Evolutionary conservation across 768 basidiomycete species (phyloP), one percentile per base, ranked within the genome.

Genomic region (Dacryopinax spathularia): DNA sequence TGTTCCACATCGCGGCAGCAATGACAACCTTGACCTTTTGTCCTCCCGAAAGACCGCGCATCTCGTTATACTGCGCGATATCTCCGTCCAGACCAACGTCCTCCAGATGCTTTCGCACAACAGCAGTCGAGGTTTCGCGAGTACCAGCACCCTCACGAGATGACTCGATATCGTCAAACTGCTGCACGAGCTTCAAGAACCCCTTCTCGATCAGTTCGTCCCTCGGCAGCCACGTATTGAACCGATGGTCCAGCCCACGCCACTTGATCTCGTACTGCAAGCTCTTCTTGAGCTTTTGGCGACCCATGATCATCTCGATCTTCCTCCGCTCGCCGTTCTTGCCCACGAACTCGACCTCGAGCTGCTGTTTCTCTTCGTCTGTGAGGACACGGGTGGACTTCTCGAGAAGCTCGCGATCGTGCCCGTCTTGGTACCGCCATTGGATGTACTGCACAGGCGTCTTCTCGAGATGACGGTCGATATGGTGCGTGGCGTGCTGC

Each of bases 341-440:
- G 60, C 92, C 94, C 60, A 89, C 83, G 81, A 94, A 94, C 31
- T 93, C 90, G 63, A 82, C 82, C 61, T 94, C 89, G 66, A 94
- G 77, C 61, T 87, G 67, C 1, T 76, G 80, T 73, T 86, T 83
- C 71, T 97, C 95, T 72, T 89, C 93, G 31, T 83, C 80, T n/a
- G 90, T 89, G 67, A 98, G 75, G n/a, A 84, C 84, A 65, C 95
- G 91, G 2, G 91, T 93, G 4, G 82, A 84, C 75, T 97, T 96
- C 75, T 94, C 91, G 67, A 96, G 69, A 34, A 95, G 77, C 76
- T 98, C 94, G 68, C 92, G 88, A 80, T 98, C 94, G 75, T 95
- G 89, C 60, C 94, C 95, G 74, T 96, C 94, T 73, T 97, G 94
- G 84, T 93, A 98, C 69, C 94, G 88, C 94, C 94, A 98, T 77